Base-by-base conservation (phyloP, 1,284 basidiomycete genomes). In the Tilletia horrida region DNA sequence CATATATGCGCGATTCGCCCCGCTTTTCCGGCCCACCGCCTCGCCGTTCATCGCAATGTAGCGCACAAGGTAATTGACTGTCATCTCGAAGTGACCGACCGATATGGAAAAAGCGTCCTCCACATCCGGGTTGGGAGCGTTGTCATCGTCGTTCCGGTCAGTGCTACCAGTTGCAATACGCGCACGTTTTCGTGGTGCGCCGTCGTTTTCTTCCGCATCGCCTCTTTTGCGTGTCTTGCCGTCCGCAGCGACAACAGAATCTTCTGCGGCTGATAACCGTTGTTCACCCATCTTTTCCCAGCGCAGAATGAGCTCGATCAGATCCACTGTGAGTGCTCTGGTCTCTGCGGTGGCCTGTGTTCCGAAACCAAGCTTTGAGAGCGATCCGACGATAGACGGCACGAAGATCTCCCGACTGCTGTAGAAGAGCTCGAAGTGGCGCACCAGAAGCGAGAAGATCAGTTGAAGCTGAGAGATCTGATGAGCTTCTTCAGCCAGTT, bases 401-500 rank as follows among this genome's bases (percentile, higher is more conserved):
- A 98, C 88, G 82, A 98, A 98, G 42, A 97, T 85, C 16, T 92
- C 91, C 55, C 96, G 90, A 69, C 93, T 91, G 63, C 91, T 89
- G 84, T 91, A 98, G 85, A 98, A 99, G 4, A 97, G 86, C 67
- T 93, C 88, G 1, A 91, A 88, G 73, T 98, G 93, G 69, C 93
- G 91, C 69, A 93, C 89, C 66, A 99, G 89, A 67, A 98, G 87
- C 73, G 93, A 90, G 81, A 97, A 95, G 64, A 97, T 91, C 69
- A 90, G 89, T 71, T 91, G 88, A 62, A 94, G 88, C 76, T 95
- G 92, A 40, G 90, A 87, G 57, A 91, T 87, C 44, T 80, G 79
- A 70, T 88, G 88, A 1, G 91, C 91, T 79, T 98, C 96, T 82
- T 99, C 96, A 9, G 90, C 87, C 42, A 99, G 86, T 61, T 96